Evolutionary conservation across 805 yeast genomes (phyloP).

Genomic region (Wickerhamomyces rabaulensis): DNA sequence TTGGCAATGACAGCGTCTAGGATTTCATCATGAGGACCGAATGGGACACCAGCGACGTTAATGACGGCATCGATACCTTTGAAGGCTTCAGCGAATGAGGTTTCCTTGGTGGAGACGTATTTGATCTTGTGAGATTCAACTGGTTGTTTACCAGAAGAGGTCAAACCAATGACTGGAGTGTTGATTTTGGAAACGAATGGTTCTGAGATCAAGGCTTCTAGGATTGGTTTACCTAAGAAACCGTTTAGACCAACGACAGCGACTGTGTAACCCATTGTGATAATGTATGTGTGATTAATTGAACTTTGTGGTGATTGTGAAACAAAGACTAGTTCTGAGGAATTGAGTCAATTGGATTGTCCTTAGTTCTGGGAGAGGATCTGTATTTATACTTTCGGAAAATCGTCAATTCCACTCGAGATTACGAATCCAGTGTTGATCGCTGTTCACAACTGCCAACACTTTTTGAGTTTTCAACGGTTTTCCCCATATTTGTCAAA

Average conservation of each 20-base stretch:
- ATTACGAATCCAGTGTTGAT: no score
- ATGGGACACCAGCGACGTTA: conserved; percentile 32
- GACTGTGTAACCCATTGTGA: conserved; percentile 16
- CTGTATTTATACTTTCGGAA: no score
- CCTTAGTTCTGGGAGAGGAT: no score
- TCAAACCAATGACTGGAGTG: conserved; percentile 46
- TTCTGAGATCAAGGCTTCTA: conserved; percentile 39
- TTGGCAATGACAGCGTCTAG: conserved; percentile 36
- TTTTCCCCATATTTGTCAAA: no score
- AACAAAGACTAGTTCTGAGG: no score
- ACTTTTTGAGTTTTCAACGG: no score
- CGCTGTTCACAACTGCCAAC: no score
- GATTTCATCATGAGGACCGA: conserved; percentile 28
- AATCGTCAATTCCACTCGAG: no score
- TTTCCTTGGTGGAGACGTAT: conserved; percentile 9
- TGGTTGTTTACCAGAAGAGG: conserved; percentile 23
- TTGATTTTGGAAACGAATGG: conserved; percentile 36
- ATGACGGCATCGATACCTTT: conserved; percentile 47
- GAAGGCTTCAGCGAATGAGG: conserved; percentile 32
- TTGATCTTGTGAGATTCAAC: conserved; percentile 18
- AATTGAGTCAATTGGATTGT: no score
- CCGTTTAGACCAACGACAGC: conserved; percentile 55
- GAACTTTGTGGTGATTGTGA: no score
- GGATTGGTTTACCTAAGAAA: conserved; percentile 41
- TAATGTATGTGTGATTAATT: no score